These are phyloP conservation scores for Perkinsus chesapeaki DNA, from an alignment of 169 alveolate species.

Conservation along the genomic window DNA sequence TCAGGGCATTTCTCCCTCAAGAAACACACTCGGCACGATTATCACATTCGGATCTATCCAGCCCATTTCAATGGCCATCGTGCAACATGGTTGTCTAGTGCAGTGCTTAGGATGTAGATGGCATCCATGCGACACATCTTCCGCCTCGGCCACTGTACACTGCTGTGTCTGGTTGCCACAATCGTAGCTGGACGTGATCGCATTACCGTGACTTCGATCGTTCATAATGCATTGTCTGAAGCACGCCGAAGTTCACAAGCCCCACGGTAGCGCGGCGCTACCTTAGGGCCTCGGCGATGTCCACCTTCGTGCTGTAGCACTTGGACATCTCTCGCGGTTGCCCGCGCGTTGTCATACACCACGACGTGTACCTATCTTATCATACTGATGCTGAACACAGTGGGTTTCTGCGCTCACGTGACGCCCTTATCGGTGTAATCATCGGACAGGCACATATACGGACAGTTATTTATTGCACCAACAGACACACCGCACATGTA, in stretches of 20 bases:
- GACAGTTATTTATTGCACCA: constrained; percentile 1
- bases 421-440: constrained; percentile 9
- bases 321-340: not conserved
- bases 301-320: constrained; percentile 10
- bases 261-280: not conserved
- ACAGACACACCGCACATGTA: not conserved
- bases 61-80: not conserved
- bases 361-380: not conserved
- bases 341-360: constrained; percentile 4
- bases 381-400: not conserved
- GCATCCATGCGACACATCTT: constrained; percentile 4
- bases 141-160: not conserved
- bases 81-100: constrained; percentile 7
- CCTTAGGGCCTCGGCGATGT: constrained; percentile 2
- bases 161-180: not conserved
- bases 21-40: too few relatives aligned
- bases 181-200: not conserved
- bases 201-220: not conserved
- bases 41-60: not conserved
- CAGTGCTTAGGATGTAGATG: not conserved
- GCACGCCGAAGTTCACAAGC: not conserved
- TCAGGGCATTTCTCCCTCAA: too few relatives aligned
- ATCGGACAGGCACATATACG: not conserved
- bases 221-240: constrained; percentile 10
- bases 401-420: not conserved